phyloP scores from a whole-genome alignment of 768 basidiomycete genomes.

The Lentinula boryana region DNA sequence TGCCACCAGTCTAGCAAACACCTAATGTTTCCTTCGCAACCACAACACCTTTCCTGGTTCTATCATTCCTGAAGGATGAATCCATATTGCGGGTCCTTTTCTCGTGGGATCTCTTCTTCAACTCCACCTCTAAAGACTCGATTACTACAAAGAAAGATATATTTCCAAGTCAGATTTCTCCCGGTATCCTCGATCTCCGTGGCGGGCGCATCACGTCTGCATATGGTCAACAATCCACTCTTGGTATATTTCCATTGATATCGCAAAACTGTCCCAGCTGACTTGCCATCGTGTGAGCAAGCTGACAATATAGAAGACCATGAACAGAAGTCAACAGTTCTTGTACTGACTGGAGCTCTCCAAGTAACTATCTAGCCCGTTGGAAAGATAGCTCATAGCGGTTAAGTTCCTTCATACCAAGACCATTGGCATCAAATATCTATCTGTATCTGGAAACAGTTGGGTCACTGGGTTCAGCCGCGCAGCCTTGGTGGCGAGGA shows the following conservation, averaged over 20 bases:
- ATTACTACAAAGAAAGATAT: no score
- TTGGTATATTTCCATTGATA: neutral
- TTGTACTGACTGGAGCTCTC: no score
- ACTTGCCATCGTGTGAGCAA: neutral
- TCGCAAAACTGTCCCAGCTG: neutral
- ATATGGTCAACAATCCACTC: neutral
- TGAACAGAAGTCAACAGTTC: no score
- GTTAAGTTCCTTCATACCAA: neutral
- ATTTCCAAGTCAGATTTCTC: neutral
- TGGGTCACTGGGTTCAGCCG: no score
- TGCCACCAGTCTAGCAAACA: neutral
- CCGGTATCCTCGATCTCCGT: conserved; percentile 2
- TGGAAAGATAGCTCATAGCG: neutral
- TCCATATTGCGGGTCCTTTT: neutral
- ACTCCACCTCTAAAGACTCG: neutral
- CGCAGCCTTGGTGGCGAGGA: no score
- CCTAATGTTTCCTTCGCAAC: conserved; percentile 2
- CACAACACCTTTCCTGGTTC: neutral
- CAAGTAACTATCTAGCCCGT: no score
- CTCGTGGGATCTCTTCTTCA: neutral
- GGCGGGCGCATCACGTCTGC: conserved; percentile 3
- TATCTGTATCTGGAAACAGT: neutral
- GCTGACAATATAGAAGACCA: neutral
- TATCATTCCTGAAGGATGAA: neutral
- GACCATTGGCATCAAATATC: neutral